phyloP scores from a whole-genome alignment of 768 basidiomycete species.

The Agrocybe chaxingu region DNA sequence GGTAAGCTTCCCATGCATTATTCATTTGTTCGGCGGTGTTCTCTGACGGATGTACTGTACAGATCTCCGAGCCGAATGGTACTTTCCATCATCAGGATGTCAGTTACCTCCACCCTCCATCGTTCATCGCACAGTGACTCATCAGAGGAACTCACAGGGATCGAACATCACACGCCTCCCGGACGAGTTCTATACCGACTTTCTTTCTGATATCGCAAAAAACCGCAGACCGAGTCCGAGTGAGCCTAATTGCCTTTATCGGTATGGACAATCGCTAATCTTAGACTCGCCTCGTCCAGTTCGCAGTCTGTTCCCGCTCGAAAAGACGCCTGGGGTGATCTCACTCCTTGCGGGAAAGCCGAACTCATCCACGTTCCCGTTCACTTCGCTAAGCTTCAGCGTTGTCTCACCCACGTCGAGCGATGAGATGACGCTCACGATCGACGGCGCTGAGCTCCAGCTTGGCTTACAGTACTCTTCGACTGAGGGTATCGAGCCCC shows the following conservation, averaged over 20 bases:
- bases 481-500: conserved; percentile 62
- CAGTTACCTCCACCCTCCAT: no score
- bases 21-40: no score
- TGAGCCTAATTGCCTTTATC: conserved; percentile 25
- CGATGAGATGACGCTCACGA: conserved; percentile 45
- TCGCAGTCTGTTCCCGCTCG: conserved; percentile 71
- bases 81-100: no score
- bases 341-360: conserved; percentile 91
- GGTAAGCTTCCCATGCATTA: no score
- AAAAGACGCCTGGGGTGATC: conserved; percentile 73
- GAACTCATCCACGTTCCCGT: conserved; percentile 87
- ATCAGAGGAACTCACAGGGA: conserved; percentile 4
- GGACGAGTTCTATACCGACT: conserved; percentile 50
- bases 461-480: conserved; percentile 74
- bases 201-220: conserved; percentile 63
- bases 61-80: no score
- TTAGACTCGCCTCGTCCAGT: conserved; percentile 35
- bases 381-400: conserved; percentile 73
- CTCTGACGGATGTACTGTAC: no score
- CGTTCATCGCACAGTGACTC: no score
- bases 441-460: conserved; percentile 59
- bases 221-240: conserved; percentile 63
- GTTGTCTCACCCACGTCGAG: conserved; percentile 45
- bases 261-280: neutral
- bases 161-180: conserved; percentile 37